Evolutionary conservation across 129 eudicot species (phyloP).

Genomic region (Glebionis coronaria): DNA sequence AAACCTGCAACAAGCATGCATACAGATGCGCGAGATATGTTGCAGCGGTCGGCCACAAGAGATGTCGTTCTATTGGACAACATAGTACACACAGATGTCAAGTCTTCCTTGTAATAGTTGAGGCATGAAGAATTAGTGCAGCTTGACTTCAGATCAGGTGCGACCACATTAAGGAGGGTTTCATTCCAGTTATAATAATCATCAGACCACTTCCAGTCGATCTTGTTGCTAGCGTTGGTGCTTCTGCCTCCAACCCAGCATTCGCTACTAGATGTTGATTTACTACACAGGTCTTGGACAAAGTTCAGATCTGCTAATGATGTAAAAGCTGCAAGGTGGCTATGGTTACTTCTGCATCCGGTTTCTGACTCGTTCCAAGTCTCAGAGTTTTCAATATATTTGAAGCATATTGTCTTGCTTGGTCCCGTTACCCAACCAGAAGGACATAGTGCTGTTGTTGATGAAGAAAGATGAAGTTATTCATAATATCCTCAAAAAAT

Average conservation of each 20-base stretch:
- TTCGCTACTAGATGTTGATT: conserved; percentile 24
- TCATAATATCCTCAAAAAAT: background rate
- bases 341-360: conserved; percentile 44
- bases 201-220: conserved; percentile 81
- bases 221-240: conserved; percentile 21
- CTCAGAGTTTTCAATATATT: conserved; percentile 27
- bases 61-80: conserved; percentile 40
- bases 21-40: conserved; percentile 48
- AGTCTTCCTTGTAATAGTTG: conserved; percentile 22
- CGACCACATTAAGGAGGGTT: conserved; percentile 34
- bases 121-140: conserved; percentile 58
- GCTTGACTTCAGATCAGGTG: conserved; percentile 27
- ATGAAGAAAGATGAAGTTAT: conserved; percentile 18
- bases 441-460: conserved; percentile 63
- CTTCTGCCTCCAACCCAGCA: conserved; percentile 89
- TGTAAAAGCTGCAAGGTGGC: conserved; percentile 66
- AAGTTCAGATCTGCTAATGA: conserved; percentile 56
- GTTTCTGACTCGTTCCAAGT: conserved; percentile 83
- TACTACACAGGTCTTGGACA: conserved; percentile 48
- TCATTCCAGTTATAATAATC: conserved; percentile 49
- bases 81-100: conserved; percentile 49
- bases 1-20: conserved; percentile 77
- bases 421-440: conserved; percentile 54
- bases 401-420: conserved; percentile 48
- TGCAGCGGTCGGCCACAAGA: conserved; percentile 59